Conservation (phyloP, 257 asterid species). For the Salvia splendens region DNA sequence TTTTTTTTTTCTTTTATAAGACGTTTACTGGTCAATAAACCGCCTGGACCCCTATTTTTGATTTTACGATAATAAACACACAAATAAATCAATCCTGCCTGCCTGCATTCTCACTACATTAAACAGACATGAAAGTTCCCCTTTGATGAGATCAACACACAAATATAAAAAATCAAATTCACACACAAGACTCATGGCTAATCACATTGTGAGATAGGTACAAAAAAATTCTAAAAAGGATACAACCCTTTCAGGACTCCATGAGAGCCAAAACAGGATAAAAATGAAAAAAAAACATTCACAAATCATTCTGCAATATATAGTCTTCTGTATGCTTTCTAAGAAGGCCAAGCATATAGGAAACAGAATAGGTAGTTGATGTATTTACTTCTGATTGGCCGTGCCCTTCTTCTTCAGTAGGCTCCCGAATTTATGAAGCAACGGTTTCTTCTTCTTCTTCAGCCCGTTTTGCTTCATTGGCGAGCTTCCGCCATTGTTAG, state of each 20-base stretch:
- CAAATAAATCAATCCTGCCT: neutral
- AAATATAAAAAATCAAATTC: conserved; percentile 32
- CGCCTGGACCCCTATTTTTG: neutral
- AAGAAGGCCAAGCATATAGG: conserved; percentile 21
- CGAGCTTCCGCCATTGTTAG: conserved; percentile 54
- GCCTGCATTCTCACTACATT: too few species aligned
- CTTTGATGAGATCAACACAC: conserved; percentile 17
- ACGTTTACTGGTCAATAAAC: too few species aligned
- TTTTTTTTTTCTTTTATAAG: too few species aligned
- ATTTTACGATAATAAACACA: neutral
- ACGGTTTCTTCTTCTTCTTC: conserved; percentile 91
- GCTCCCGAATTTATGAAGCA: conserved; percentile 82
- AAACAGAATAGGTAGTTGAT: conserved; percentile 22
- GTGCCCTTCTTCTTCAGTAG: conserved; percentile 81
- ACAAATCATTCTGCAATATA: conserved; percentile 41
- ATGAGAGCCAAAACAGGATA: conserved; percentile 28
- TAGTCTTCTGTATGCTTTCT: conserved; percentile 44
- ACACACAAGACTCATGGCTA: conserved; percentile 36
- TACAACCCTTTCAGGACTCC: conserved; percentile 42
- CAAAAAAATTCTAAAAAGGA: conserved; percentile 36
- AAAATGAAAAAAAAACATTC: conserved; percentile 31
- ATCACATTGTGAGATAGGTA: conserved; percentile 38
- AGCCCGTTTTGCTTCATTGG: conserved; percentile 53
- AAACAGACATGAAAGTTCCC: neutral
- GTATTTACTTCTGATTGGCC: conserved; percentile 57